phyloP scores from a whole-genome alignment of 2,329 filamentous ascomycete species.

The Bretziella fagacearum region DNA sequence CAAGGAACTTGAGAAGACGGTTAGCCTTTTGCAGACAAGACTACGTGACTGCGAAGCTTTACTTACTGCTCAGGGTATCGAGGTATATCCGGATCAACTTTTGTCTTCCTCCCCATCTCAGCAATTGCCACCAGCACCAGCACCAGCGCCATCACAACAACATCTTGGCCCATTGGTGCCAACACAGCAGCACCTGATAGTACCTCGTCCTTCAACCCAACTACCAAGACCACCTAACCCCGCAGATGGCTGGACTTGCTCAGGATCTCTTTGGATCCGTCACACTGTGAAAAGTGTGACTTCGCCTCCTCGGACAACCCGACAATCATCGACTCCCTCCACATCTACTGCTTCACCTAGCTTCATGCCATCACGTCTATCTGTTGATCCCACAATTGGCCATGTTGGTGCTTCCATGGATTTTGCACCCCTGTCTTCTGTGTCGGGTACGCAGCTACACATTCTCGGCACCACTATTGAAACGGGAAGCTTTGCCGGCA shows the following conservation, averaged over 20 bases:
- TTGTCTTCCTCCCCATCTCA: neutral
- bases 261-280: conserved; percentile 5
- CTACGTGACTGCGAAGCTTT: conserved; percentile 53
- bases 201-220: too few species aligned
- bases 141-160: neutral
- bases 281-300: neutral
- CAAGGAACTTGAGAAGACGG: conserved; percentile 58
- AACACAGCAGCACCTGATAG: too few species aligned
- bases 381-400: conserved; percentile 44
- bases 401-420: conserved; percentile 34
- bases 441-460: conserved; percentile 59
- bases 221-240: too few species aligned
- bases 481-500: conserved; percentile 51
- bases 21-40: conserved; percentile 39
- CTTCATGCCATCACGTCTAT: conserved; percentile 30
- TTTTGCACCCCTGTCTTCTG: conserved; percentile 49
- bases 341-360: conserved; percentile 18
- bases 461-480: conserved; percentile 69
- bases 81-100: conserved; percentile 27
- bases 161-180: too few species aligned
- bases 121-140: neutral
- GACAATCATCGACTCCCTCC: conserved; percentile 12
- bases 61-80: conserved; percentile 41
- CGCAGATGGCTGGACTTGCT: neutral
- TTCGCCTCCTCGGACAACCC: conserved; percentile 13